Conservation (phyloP, 2,329 filamentous ascomycete species). For the Ampelomyces quisqualis region DNA sequence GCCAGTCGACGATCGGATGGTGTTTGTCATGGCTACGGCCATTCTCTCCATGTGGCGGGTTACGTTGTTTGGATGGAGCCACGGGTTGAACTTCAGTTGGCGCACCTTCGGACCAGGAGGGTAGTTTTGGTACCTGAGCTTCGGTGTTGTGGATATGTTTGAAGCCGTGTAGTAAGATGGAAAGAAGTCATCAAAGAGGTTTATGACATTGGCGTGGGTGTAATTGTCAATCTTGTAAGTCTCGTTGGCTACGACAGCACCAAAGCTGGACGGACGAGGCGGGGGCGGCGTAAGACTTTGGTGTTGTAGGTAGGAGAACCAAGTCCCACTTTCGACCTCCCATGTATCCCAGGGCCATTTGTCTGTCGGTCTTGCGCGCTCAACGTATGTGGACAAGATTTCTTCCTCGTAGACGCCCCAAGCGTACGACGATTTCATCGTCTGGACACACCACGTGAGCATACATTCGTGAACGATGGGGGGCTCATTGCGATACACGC, state of each 20-base stretch:
- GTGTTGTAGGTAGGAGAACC: background rate
- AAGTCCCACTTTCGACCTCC: background rate
- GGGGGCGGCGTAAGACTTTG: background rate
- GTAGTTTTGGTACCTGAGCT: conserved; percentile 1
- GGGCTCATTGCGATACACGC: conserved; percentile 7
- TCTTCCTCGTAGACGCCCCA: conserved; percentile 16
- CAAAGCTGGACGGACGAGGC: background rate
- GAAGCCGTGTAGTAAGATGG: conserved; percentile 8
- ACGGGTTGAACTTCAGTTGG: conserved; percentile 6
- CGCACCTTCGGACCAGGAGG: background rate
- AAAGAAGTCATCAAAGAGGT: conserved; percentile 7
- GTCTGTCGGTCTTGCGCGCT: conserved; percentile 7
- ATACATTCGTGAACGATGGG: conserved; percentile 24
- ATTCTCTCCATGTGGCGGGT: conserved; percentile 20
- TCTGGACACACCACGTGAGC: conserved; percentile 27
- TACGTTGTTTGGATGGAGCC: conserved; percentile 22
- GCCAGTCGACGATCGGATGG: conserved; percentile 12
- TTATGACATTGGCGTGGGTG: background rate
- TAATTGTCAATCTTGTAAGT: background rate
- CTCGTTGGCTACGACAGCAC: background rate
- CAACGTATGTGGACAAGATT: conserved; percentile 6
- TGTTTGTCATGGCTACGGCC: conserved; percentile 21
- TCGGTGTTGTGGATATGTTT: background rate
- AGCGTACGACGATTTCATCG: conserved; percentile 19
- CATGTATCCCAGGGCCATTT: conserved; percentile 10